These are phyloP conservation scores for Citrullus colocynthis DNA, from an alignment of 306 rosid species.

Conservation along the genomic window DNA sequence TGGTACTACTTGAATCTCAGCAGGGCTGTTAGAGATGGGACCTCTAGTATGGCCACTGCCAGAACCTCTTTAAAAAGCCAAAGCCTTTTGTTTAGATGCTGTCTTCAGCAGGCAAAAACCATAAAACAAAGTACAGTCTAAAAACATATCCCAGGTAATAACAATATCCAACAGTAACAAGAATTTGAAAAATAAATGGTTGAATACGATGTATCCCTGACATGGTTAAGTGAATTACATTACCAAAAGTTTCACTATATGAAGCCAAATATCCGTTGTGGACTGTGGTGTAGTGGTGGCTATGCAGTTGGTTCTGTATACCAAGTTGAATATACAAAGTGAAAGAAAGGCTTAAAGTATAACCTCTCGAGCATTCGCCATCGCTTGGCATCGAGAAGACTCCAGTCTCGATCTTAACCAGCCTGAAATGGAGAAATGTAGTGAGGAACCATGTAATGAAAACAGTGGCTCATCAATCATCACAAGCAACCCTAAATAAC, in stretches of 20 bases:
- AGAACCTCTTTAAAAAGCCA: not conserved
- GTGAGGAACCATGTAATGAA: constrained; percentile 10
- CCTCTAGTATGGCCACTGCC: not conserved
- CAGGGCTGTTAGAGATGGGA: not conserved
- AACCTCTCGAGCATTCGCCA: not conserved
- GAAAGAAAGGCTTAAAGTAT: not conserved
- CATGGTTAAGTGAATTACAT: not conserved
- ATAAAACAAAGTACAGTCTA: not conserved
- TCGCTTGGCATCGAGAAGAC: not conserved
- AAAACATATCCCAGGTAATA: not conserved
- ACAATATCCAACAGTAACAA: constrained; percentile 3
- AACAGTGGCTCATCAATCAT: constrained; percentile 1
- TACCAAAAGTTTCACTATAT: not conserved
- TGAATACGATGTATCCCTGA: not conserved
- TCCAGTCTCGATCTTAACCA: not conserved
- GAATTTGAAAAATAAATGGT: not conserved
- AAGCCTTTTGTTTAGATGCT: not conserved
- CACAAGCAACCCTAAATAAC: not conserved
- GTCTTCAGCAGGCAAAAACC: not conserved
- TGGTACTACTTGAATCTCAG: constrained; percentile 2
- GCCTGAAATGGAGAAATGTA: constrained; percentile 9
- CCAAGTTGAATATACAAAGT: not conserved
- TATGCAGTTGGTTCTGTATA: not conserved
- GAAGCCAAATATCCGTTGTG: not conserved
- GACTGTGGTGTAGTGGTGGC: not conserved